phyloP scores from a whole-genome alignment of 2,329 filamentous ascomycete genomes.

The Botrytis paeoniae region DNA sequence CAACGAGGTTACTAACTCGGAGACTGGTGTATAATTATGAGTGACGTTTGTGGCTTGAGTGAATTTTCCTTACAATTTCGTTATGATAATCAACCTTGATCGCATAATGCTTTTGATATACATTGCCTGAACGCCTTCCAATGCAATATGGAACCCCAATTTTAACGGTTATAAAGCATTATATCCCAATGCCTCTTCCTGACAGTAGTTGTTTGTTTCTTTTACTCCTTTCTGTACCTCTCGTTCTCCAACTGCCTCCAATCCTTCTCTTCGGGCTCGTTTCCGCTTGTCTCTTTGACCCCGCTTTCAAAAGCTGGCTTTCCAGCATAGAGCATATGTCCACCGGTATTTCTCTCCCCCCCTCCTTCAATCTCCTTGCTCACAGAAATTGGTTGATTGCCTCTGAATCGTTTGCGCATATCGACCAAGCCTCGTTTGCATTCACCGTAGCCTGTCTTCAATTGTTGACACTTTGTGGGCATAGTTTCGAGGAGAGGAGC shows the following conservation, averaged over 20 bases:
- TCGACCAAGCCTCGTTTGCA: slow-evolving; percentile 96
- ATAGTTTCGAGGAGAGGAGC: slow-evolving; percentile 77
- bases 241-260: slow-evolving; percentile 66
- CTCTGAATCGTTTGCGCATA: slow-evolving; percentile 97
- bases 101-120: neutral
- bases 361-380: slow-evolving; percentile 59
- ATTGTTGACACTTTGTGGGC: slow-evolving; percentile 83
- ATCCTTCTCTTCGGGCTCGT: slow-evolving; percentile 59
- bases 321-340: slow-evolving; percentile 76
- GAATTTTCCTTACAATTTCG: neutral
- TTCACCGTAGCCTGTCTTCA: slow-evolving; percentile 88
- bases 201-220: neutral
- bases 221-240: slow-evolving; percentile 46
- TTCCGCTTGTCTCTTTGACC: slow-evolving; percentile 64
- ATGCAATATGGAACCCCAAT: neutral
- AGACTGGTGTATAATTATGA: slow-evolving; percentile 1
- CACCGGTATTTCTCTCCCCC: slow-evolving; percentile 41
- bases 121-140: neutral
- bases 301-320: slow-evolving; percentile 64
- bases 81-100: slow-evolving; percentile 7
- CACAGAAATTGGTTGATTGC: slow-evolving; percentile 77
- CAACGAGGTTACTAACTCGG: neutral
- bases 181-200: neutral
- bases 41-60: neutral
- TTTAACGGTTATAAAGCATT: neutral